Percentiles rank a stretch among this genome's conserved stretches.
These are phyloP conservation scores for Scenedesmus sp. DNA, from an alignment of 163 green algal species.

Conservation along the genomic window DNA sequence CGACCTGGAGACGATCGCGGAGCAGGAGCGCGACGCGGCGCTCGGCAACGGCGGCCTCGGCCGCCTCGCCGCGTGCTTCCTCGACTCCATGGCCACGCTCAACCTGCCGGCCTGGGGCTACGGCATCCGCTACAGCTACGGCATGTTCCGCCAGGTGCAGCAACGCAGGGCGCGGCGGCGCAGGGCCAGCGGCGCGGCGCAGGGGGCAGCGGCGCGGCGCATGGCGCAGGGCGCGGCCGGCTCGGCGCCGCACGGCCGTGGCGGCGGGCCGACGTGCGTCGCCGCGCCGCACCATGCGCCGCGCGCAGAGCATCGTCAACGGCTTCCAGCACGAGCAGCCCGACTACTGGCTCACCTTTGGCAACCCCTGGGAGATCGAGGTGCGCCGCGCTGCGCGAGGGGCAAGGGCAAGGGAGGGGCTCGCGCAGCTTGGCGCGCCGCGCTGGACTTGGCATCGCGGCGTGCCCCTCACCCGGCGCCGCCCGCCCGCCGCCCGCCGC, in stretches of 20 bases:
- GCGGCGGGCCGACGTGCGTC: not conserved
- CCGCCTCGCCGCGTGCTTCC: constrained; percentile 96
- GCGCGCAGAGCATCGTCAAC: constrained; percentile 85
- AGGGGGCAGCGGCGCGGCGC: too few species aligned
- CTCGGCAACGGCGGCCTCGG: constrained; percentile 97
- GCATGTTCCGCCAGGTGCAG: constrained; percentile 93
- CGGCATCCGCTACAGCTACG: constrained; percentile 99
- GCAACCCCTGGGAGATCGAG: constrained; percentile 68
- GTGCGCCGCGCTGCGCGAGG: too few species aligned
- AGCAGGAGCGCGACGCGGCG: constrained; percentile 94
- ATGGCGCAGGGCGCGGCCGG: too few species aligned
- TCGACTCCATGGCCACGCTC: constrained; percentile 98
- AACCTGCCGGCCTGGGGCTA: constrained; percentile 98
- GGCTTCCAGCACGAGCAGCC: constrained; percentile 99
- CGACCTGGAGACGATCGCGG: constrained; percentile 75
- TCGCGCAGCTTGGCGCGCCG: too few species aligned
- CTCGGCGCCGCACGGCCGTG: too few species aligned
- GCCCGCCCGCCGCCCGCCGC: too few species aligned
- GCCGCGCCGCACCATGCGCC: not conserved
- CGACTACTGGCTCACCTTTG: constrained; percentile 99
- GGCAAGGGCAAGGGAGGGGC: too few species aligned
- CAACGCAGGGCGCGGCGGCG: too few species aligned
- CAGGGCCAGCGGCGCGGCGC: too few species aligned
- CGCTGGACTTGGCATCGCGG: too few species aligned
- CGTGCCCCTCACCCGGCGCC: too few species aligned